These are phyloP conservation scores for Phytomonas francai DNA, from an alignment of 208 protist genomes.

Conservation along the genomic window DNA sequence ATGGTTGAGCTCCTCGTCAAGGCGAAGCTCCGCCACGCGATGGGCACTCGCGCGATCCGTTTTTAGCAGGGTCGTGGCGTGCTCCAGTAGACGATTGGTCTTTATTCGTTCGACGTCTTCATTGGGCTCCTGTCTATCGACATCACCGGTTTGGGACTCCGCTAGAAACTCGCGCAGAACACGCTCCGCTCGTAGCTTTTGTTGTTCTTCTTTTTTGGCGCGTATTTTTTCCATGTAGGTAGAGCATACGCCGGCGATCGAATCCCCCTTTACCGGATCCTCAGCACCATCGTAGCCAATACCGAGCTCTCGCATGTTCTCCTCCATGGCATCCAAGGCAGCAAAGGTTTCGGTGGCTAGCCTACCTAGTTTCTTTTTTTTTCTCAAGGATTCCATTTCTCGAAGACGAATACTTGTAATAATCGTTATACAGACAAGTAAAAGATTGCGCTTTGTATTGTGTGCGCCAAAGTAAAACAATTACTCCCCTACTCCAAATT, in stretches of 20 bases:
- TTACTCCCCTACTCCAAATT: neutral
- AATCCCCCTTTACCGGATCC: constrained; percentile 12
- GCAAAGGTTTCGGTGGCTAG: constrained; percentile 29
- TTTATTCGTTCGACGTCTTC: neutral
- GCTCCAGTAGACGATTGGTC: neutral
- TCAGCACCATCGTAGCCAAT: constrained; percentile 21
- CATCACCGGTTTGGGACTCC: neutral
- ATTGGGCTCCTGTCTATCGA: neutral
- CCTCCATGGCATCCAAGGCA: constrained; percentile 62
- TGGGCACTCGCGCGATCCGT: neutral
- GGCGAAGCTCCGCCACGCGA: neutral
- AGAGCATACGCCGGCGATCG: constrained; percentile 43
- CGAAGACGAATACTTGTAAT: neutral
- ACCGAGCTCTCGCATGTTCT: constrained; percentile 64
- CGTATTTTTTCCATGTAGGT: neutral
- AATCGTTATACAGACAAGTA: neutral
- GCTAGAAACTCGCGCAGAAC: constrained; percentile 4
- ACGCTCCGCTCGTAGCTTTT: constrained; percentile 17
- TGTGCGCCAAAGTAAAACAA: neutral
- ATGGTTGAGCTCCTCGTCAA: constrained; percentile 16
- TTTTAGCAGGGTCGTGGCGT: neutral
- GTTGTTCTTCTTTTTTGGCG: neutral
- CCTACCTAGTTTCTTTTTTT: neutral
- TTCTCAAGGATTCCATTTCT: neutral
- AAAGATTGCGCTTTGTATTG: neutral